Conservation (phyloP, 129 eudicot species). For the Saposhnikovia divaricata region DNA sequence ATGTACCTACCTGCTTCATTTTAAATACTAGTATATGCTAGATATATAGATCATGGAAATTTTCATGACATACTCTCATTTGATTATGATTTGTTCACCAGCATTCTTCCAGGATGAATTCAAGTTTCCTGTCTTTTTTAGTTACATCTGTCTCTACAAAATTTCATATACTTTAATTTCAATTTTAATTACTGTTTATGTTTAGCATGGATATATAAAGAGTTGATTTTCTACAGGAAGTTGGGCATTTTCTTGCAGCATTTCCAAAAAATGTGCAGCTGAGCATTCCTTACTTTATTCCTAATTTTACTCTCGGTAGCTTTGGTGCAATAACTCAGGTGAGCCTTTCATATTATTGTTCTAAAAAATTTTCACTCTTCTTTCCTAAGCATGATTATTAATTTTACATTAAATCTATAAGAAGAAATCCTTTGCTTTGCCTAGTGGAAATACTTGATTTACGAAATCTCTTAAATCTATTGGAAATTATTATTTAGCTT, state of each 20-base stretch:
- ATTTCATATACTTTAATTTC: too few species aligned
- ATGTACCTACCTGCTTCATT: not conserved
- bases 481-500: not conserved
- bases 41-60: not conserved
- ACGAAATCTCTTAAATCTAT: not conserved
- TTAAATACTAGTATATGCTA: not conserved
- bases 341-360: not conserved
- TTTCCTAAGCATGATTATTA: too few species aligned
- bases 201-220: conserved; percentile 17
- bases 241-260: conserved; percentile 91
- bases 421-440: not conserved
- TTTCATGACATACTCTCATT: not conserved
- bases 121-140: not conserved
- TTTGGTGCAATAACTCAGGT: conserved; percentile 99
- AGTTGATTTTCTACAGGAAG: conserved; percentile 63
- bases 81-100: not conserved
- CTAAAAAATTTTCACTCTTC: not conserved
- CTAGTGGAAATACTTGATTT: not conserved
- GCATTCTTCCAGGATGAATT: not conserved
- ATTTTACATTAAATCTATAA: too few species aligned
- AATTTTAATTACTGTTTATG: not conserved
- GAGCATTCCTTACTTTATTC: conserved; percentile 84
- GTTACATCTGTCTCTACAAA: not conserved
- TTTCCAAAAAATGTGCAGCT: conserved; percentile 84
- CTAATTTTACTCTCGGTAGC: conserved; percentile 91